Evolutionary conservation across 352 stramenopile species (phyloP), one percentile per base, ranked within the genome.

Genomic region (Phytopythium aichiense): DNA sequence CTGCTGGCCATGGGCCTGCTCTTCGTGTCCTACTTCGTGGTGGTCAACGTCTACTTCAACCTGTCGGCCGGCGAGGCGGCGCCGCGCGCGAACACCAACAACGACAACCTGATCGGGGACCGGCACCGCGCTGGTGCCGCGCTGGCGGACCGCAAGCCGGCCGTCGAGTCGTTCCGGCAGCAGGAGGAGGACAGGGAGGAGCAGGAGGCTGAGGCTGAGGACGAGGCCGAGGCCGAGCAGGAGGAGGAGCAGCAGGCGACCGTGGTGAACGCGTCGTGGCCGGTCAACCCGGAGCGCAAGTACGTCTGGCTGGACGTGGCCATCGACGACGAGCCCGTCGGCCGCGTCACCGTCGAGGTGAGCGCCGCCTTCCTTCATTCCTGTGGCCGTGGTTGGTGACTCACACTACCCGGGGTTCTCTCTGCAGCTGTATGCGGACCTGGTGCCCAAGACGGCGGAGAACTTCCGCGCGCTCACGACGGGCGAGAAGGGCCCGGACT

Each of bases 401-500:
- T 46, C 18, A 22, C 40, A 8, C 16, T 46, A 18, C 6, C 12
- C 13, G 38, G 5, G 38, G 13, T n/a, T n/a, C 35, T 45, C 38
- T 7, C 7, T 57, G 11, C 60, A 93, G 71, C 65, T 99, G 23
- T 99, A 97, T 72, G 83, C 86, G 3, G 94, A 99, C 60, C 76
- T 98, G 45, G 95, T 97, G 38, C 97, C 97, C 8, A 99, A 99
- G 73, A 99, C 98, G 16, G 97, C 90, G 8, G 96, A 99, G 64
- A 99, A 99, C 77, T 99, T 99, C 67, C 77, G 92, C 46, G 77
- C 67, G 46, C 71, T 99, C 16, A 99, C 95, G 72, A 99, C 96
- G 22, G 97, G 96, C 50, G 97, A 99, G 69, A 96, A 96, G 42
- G 95, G 94, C 13, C 64, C 76, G 8, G 85, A 96, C 30, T 86